These are phyloP conservation scores for Lactarius akahatsu DNA, from an alignment of 768 basidiomycete genomes.

Conservation along the genomic window DNA sequence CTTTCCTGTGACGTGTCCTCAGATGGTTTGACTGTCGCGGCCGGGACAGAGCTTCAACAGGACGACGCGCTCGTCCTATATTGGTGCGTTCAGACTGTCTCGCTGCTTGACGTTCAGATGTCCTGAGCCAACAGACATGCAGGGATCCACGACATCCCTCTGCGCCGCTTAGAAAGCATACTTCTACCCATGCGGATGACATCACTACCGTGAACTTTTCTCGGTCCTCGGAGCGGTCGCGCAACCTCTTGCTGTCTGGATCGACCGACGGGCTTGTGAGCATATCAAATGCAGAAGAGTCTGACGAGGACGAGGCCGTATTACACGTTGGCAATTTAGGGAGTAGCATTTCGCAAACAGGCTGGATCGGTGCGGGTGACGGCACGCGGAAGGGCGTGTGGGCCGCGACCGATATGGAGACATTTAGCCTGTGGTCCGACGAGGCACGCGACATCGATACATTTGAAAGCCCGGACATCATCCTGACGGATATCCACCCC, in stretches of 20 bases:
- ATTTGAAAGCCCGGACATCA: background rate
- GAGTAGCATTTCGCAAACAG: slow-evolving; percentile 74
- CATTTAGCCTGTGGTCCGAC: slow-evolving; percentile 77
- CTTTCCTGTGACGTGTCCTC: slow-evolving; percentile 69
- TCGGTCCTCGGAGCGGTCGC: slow-evolving; percentile 14
- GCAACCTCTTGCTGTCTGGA: slow-evolving; percentile 61
- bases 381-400: slow-evolving; percentile 52
- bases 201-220: slow-evolving; percentile 69
- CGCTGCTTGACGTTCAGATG: slow-evolving; percentile 16
- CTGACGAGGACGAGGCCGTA: slow-evolving; percentile 86
- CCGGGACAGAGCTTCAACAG: slow-evolving; percentile 76
- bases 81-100: slow-evolving; percentile 52
- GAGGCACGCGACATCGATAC: slow-evolving; percentile 47
- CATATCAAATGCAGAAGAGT: slow-evolving; percentile 66
- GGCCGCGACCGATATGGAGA: slow-evolving; percentile 95
- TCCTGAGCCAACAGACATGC: slow-evolving; percentile 8
- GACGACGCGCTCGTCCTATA: slow-evolving; percentile 83
- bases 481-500: background rate
- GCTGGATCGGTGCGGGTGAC: slow-evolving; percentile 49
- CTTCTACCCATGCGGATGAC: slow-evolving; percentile 91
- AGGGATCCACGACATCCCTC: slow-evolving; percentile 87
- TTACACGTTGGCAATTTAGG: slow-evolving; percentile 84
- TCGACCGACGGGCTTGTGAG: slow-evolving; percentile 85
- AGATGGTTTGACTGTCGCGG: slow-evolving; percentile 73
- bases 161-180: slow-evolving; percentile 69